Base-by-base conservation (phyloP, 805 yeast genomes). In the Zygosaccharomyces bisporus region DNA sequence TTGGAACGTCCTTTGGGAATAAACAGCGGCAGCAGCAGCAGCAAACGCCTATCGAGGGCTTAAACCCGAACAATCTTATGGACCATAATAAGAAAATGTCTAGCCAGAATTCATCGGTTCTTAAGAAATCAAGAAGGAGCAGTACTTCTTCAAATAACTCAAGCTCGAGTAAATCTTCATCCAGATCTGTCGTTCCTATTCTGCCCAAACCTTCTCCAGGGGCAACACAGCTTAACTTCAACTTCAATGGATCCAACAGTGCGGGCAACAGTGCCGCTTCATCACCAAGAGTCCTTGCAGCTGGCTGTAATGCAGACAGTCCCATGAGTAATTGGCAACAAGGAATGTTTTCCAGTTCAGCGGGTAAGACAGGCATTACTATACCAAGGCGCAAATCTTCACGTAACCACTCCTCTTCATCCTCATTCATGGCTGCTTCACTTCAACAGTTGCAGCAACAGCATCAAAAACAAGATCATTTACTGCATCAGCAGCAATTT, bases 121-220 rank as follows among this genome's bases (percentile, higher is more conserved):
- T 44, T 6, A 41, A 43, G 12, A 55, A 56, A 37, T 55, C 60
- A 6, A 55, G 67, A 41, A 55, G 66, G 42, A 55, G 57, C 33
- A 62, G 67, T 44, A 56, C 52, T 10, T 61, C 68, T 5, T 57
- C 66, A 4, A 57, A 56, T 20, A 55, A 52, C 19, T 62, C 64
- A 1, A 58, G 63, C 39, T 53, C 55, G 32, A 57, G 60, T 18
- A 52, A 49, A 12, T 60, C 66, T 1, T 55, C 63, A 7, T 56
- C 67, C 1, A 55, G 63, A 31, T 56, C 67, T 13, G 54, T 60
- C 41, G 64, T 65, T 2, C 68, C 68, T 1, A 65, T 65, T 20
- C 43, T 65, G 32, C 68, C 69, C 2, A 65, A 63, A 46, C 66
- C 66, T 18, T 50, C 61, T n/a, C 54, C 60, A 2, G 46, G 51